Base-by-base conservation (phyloP, 2,329 filamentous ascomycete genomes). In the Colletotrichum scovillei region DNA sequence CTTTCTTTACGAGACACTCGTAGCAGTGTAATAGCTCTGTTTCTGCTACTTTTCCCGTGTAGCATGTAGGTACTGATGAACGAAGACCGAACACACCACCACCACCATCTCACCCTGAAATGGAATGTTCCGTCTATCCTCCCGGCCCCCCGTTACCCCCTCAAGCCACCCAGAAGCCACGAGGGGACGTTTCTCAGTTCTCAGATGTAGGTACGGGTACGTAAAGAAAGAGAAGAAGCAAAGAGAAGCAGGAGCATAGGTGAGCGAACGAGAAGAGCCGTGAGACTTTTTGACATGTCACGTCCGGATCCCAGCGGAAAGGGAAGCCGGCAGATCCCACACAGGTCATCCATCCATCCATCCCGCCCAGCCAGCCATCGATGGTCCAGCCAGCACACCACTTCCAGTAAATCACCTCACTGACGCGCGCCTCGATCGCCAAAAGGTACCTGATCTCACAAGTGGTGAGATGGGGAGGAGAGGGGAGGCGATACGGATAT, bases 311-410 rank as follows among this genome's bases (percentile, higher is more conserved):
- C 60, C 46, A 49, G 46, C 60, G 60, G 42, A 42, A 49, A 53
- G 32, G 60, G 32, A n/a, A 53, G 60, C 60, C 60, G 60, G 60
- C 46, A 53, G 60, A 26, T 63, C 26, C 30, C 60, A 63, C 28
- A 63, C 28, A 63, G 28, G 42, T 35, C 42, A 52, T 26, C 60
- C 26, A 24, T 24, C 59, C n/a, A 16, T 42, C 24, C 28, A 53
- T 24, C 46, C 42, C 42, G 42, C 42, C 42, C 42, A 49, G 42
- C 42, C 42, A 49, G 42, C 42, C 32, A 35, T 11, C 32, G 9
- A 35, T 35, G 11, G 32, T 12, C 19, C 14, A 42, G 38, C 38
- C 42, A 49, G 42, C 42, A 49, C 42, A n/a, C 42, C 42, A 49
- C 42, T 49, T 19, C 42, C 42, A 8, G 16, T 19, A 7, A 6